Conservation (phyloP, 2,329 filamentous ascomycete genomes). For the Sarocladium strictum region DNA sequence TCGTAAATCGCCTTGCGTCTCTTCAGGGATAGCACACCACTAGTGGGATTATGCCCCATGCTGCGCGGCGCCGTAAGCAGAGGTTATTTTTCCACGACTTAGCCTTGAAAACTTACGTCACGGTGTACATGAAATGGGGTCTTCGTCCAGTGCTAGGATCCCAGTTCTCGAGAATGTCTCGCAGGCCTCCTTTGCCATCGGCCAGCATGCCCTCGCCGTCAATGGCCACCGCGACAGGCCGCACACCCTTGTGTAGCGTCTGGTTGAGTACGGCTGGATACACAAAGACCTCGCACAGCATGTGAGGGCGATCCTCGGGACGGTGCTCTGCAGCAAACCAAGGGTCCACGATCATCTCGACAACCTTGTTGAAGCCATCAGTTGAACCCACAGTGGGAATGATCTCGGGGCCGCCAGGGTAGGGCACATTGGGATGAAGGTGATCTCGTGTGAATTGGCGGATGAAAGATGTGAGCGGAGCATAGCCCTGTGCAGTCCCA, state of each 20-base stretch:
- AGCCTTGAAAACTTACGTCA: constrained; percentile 59
- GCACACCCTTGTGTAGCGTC: constrained; percentile 61
- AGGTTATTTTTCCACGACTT: not conserved
- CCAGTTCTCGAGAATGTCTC: constrained; percentile 78
- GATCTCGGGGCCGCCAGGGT: constrained; percentile 68
- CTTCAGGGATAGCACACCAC: constrained; percentile 65
- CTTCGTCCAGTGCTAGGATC: constrained; percentile 65
- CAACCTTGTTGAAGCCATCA: constrained; percentile 74
- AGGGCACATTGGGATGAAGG: constrained; percentile 77
- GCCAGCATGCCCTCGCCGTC: constrained; percentile 78
- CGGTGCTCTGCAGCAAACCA: constrained; percentile 67
- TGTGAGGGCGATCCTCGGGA: constrained; percentile 62
- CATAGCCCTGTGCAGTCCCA: constrained; percentile 75
- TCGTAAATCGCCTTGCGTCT: constrained; percentile 75
- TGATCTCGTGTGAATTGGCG: constrained; percentile 71
- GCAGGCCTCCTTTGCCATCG: constrained; percentile 64
- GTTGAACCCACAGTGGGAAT: constrained; percentile 77
- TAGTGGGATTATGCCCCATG: constrained; percentile 79
- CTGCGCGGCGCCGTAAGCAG: constrained; percentile 8
- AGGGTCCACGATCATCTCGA: constrained; percentile 69
- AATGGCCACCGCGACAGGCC: constrained; percentile 66
- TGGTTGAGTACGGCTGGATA: constrained; percentile 74
- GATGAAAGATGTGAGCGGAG: constrained; percentile 70
- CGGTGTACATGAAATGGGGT: constrained; percentile 83
- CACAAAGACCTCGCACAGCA: constrained; percentile 74